Conservation (phyloP, 306 rosid species). For the Dryas drummondii region DNA sequence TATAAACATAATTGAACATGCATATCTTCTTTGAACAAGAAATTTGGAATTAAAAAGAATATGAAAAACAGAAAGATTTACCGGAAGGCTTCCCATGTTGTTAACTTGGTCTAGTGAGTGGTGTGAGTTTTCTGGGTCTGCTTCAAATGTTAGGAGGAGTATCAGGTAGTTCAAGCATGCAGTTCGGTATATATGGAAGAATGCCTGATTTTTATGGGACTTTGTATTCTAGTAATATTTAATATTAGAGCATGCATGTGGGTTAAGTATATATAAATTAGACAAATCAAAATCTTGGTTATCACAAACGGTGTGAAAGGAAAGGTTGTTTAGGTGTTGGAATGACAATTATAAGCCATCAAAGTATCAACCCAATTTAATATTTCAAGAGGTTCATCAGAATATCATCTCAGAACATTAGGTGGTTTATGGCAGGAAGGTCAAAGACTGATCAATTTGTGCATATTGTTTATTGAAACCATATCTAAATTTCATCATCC, state of each 20-base stretch:
- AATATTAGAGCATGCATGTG: background rate
- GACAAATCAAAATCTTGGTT: background rate
- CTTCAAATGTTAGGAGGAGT: background rate
- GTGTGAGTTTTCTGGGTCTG: slow-evolving; percentile 1
- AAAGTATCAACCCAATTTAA: background rate
- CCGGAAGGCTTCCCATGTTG: slow-evolving; percentile 12
- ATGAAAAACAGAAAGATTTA: background rate
- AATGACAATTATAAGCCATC: slow-evolving; percentile 12
- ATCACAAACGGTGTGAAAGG: background rate
- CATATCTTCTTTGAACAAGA: no score
- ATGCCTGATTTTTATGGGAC: background rate
- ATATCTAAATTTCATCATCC: background rate
- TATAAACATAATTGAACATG: no score
- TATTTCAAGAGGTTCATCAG: background rate
- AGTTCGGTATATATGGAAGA: background rate
- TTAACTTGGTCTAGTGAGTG: background rate
- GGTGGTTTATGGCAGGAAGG: background rate
- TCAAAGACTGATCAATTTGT: background rate
- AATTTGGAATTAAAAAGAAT: no score
- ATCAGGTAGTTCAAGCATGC: background rate
- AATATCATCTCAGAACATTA: background rate
- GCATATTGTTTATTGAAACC: background rate
- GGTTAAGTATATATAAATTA: background rate
- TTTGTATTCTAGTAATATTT: background rate
- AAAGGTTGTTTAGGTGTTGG: slow-evolving; percentile 5